Evolutionary conservation across 2,329 filamentous ascomycete species (phyloP).

Genomic region (Acarospora socialis): DNA sequence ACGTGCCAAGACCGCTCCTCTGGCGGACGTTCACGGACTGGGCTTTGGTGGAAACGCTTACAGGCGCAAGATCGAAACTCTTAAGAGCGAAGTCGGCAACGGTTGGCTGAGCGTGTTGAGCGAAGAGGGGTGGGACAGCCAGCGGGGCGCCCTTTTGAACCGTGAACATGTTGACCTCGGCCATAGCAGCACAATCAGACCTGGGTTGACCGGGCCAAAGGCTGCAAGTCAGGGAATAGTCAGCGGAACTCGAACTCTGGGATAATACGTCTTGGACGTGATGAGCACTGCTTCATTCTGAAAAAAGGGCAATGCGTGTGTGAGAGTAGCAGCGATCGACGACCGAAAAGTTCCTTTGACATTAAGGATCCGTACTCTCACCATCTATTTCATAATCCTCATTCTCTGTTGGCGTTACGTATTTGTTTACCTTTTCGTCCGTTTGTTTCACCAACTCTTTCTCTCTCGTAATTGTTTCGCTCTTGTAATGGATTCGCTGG

Average conservation of each 20-base stretch:
- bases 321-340: no score
- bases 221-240: conserved; percentile 27
- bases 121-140: conserved; percentile 49
- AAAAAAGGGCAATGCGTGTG: no score
- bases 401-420: no score
- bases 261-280: no score
- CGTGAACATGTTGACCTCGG: conserved; percentile 20
- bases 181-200: conserved; percentile 20
- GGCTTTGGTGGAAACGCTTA: conserved; percentile 62
- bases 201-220: conserved; percentile 21
- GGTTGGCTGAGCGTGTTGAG: conserved; percentile 77
- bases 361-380: no score
- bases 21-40: conserved; percentile 33
- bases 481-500: no score
- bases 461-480: no score
- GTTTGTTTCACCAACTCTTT: no score
- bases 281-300: no score
- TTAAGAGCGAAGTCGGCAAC: conserved; percentile 73
- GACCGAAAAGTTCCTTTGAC: no score
- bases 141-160: conserved; percentile 20
- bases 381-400: no score
- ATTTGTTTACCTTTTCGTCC: no score
- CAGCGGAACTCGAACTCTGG: conserved; percentile 26
- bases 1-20: conserved; percentile 10
- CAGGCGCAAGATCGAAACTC: conserved; percentile 70